Base-by-base conservation (phyloP, 2,329 filamentous ascomycete genomes). In the Helicocarpus griseus region DNA sequence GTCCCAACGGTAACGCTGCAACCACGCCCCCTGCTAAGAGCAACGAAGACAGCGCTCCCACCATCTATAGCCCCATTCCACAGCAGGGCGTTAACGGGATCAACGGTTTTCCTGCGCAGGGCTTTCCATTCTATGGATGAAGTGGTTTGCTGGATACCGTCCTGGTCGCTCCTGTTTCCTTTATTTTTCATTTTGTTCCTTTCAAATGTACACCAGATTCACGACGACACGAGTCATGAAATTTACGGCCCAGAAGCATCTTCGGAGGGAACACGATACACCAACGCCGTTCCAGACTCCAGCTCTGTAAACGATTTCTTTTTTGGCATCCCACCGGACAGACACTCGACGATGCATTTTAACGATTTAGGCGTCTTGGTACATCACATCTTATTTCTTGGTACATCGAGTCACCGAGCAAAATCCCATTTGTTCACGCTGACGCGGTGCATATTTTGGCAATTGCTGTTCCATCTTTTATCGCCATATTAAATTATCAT, bases 41-140 rank as follows among this genome's bases (percentile, higher is more conserved):
- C 24, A 49, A 44, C 22, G 45, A 43, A 9, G 54, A 61, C 17
- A 59, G 58, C 26, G 65, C 69, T 21, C 61, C 56, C 24, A 61
- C 57, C 33, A 63, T 65, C 48, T 69, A 64, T 50, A 59, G 58
- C 45, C 58, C 64, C 39, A 56, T 65, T 41, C 56, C 61, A 14
- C 60, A 66, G 38, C 61, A 64, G 52, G 48, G 61, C n/a, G 46
- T 54, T 5, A 54, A 56, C 33, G 55, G 55, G n/a, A 56, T 56
- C 13, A 57, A 50, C 40, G 52, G 50, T 13, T 36, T 54, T 21
- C 50, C 35, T 19, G 8, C 22, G 11, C 28, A 38, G 26, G 33
- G 33, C 22, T 50, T 43, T 38, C 19, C 48, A 24, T 50, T 50
- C 33, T 50, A 33, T 13, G 14, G 26, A n/a, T 47, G 21, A 33